Evolutionary conservation across 2,329 filamentous ascomycete genomes (phyloP).

Genomic region (Onygenales sp.): DNA sequence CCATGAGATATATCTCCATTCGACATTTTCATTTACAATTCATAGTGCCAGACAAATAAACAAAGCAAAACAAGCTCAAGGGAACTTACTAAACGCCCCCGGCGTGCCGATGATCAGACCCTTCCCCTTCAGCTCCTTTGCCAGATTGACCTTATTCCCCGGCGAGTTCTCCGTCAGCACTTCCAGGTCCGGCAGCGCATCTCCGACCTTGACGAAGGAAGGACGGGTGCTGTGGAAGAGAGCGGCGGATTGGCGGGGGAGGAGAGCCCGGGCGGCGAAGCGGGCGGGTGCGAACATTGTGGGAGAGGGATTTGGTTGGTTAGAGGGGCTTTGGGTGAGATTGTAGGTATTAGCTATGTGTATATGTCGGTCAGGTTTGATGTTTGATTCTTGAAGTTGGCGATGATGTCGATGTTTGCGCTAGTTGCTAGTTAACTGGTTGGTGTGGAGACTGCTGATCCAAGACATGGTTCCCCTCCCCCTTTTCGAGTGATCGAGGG

Average conservation of each 20-base stretch:
- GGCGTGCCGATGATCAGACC: slow-evolving; percentile 80
- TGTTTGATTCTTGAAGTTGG: not conserved
- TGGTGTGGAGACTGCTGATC: too few species aligned
- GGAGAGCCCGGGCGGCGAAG: slow-evolving; percentile 19
- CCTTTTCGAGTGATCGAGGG: too few species aligned
- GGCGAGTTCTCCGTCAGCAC: slow-evolving; percentile 78
- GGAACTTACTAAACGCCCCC: slow-evolving; percentile 57
- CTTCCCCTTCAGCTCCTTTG: slow-evolving; percentile 65
- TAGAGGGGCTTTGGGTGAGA: too few species aligned
- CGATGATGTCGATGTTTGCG: not conserved
- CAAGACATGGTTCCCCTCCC: too few species aligned
- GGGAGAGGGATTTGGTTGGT: not conserved
- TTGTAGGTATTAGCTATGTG: not conserved
- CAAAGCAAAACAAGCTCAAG: slow-evolving; percentile 1
- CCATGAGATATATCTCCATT: too few species aligned
- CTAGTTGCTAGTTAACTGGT: not conserved
- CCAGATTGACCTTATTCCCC: slow-evolving; percentile 81
- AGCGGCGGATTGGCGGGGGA: slow-evolving; percentile 21
- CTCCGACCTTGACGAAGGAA: slow-evolving; percentile 61
- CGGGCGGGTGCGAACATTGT: slow-evolving; percentile 31
- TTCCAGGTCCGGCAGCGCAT: slow-evolving; percentile 66
- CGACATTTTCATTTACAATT: too few species aligned
- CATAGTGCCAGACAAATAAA: not conserved
- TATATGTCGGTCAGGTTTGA: not conserved
- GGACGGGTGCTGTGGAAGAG: slow-evolving; percentile 32